phyloP scores from a whole-genome alignment of 345 rosid genomes.

The Salix dunnii region DNA sequence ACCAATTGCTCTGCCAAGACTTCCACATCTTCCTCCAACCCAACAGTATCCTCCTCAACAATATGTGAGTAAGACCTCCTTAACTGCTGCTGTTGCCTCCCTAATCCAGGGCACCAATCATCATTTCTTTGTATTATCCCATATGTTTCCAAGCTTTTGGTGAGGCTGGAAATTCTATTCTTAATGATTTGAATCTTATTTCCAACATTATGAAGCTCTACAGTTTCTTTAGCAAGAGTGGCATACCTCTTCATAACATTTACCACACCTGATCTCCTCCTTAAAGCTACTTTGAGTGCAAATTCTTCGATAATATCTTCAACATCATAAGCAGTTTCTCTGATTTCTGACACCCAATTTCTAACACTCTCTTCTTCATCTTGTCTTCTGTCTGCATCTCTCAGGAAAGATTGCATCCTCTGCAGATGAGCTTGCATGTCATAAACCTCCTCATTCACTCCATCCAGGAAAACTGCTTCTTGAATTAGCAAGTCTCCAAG shows the following conservation, averaged over 20 bases:
- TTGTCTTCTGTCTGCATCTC: constrained; percentile 36
- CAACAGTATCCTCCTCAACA: constrained; percentile 29
- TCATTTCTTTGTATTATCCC: constrained; percentile 28
- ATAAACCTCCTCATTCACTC: constrained; percentile 19
- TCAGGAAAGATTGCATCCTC: constrained; percentile 33
- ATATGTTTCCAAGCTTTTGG: constrained; percentile 29
- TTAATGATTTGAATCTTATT: constrained; percentile 26
- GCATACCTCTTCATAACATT: not conserved
- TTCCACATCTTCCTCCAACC: constrained; percentile 21
- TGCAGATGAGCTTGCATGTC: constrained; percentile 19
- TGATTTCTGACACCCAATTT: constrained; percentile 22
- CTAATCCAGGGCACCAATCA: not conserved
- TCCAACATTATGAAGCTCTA: constrained; percentile 21
- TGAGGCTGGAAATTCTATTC: constrained; percentile 28
- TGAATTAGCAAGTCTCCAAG: constrained; percentile 22
- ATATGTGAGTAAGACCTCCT: constrained; percentile 31
- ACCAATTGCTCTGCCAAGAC: constrained; percentile 22
- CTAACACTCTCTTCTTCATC: constrained; percentile 21
- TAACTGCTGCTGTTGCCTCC: constrained; percentile 15
- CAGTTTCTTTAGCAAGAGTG: not conserved
- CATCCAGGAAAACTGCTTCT: constrained; percentile 25
- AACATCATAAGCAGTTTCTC: constrained; percentile 22
- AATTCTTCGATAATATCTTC: constrained; percentile 13
- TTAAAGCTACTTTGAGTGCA: constrained; percentile 7
- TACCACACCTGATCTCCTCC: constrained; percentile 4